These are phyloP conservation scores for Cenococcum geophilum DNA, from an alignment of 495 filamentous ascomycete genomes.

Conservation along the genomic window DNA sequence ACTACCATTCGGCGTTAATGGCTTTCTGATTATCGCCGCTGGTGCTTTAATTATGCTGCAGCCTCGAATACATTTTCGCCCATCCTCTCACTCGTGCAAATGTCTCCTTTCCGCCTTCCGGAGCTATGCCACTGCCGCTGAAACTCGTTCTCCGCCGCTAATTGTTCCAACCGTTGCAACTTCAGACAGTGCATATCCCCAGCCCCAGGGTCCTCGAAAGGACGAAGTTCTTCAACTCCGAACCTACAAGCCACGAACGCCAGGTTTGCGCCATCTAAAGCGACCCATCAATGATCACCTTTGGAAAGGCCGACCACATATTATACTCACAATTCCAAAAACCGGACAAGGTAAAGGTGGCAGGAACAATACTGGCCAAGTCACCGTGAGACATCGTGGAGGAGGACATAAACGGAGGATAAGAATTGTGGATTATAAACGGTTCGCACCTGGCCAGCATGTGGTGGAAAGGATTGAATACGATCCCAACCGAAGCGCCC, in stretches of 20 bases:
- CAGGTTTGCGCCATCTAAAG: constrained; percentile 84
- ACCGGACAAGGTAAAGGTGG: constrained; percentile 89
- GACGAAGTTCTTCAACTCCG: constrained; percentile 51
- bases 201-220: constrained; percentile 25
- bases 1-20: constrained; percentile 27
- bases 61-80: constrained; percentile 53
- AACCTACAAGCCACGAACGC: constrained; percentile 91
- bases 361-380: constrained; percentile 74
- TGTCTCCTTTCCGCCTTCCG: constrained; percentile 45
- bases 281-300: constrained; percentile 93
- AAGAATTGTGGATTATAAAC: constrained; percentile 78
- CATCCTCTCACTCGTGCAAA: constrained; percentile 40
- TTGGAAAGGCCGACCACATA: constrained; percentile 82
- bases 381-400: constrained; percentile 86
- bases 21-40: constrained; percentile 12
- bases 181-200: constrained; percentile 2
- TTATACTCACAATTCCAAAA: constrained; percentile 79
- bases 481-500: constrained; percentile 86
- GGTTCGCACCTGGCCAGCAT: constrained; percentile 69
- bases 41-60: constrained; percentile 52
- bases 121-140: constrained; percentile 49
- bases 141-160: constrained; percentile 18
- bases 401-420: constrained; percentile 89
- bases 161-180: constrained; percentile 15
- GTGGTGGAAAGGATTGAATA: constrained; percentile 90